These are phyloP conservation scores for Colletotrichum agaves DNA, from an alignment of 2,329 filamentous ascomycete genomes.

Conservation along the genomic window DNA sequence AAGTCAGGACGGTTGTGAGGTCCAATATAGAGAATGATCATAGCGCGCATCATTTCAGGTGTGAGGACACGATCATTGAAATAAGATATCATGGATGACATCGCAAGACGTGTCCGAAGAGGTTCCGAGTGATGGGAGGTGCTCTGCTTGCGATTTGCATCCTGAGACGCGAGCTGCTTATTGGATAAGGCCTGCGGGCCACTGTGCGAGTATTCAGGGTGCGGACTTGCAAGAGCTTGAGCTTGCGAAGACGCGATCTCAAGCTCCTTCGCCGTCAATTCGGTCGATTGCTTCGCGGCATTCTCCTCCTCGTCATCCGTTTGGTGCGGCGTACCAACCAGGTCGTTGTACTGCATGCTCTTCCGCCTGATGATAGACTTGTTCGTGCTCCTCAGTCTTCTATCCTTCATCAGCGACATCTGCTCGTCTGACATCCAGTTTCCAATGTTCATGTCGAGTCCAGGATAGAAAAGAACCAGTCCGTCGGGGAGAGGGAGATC, in stretches of 20 bases:
- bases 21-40: conserved; percentile 98
- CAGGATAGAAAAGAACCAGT: conserved; percentile 87
- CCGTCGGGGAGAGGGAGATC: conserved; percentile 81
- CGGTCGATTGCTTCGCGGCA: conserved; percentile 46
- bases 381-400: conserved; percentile 81
- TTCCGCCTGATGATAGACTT: conserved; percentile 82
- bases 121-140: conserved; percentile 65
- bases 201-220: conserved; percentile 63
- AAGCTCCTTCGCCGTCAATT: conserved; percentile 36
- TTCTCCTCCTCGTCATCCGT: conserved; percentile 78
- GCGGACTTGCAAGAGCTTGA: conserved; percentile 48
- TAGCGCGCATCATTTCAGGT: conserved; percentile 98
- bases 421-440: conserved; percentile 99
- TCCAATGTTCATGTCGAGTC: conserved; percentile 95
- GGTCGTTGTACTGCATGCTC: conserved; percentile 85
- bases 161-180: conserved; percentile 15
- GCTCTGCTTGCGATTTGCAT: conserved; percentile 38
- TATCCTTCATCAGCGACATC: conserved; percentile 91
- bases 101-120: conserved; percentile 87
- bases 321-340: conserved; percentile 84
- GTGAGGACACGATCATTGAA: conserved; percentile 95
- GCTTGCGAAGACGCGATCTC: conserved; percentile 38
- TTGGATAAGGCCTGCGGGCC: conserved; percentile 49
- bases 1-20: conserved; percentile 95
- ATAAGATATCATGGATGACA: conserved; percentile 97